Evolutionary conservation across 345 rosid species (phyloP), one percentile per base, ranked within the genome.

Genomic region (Populus tremula): DNA sequence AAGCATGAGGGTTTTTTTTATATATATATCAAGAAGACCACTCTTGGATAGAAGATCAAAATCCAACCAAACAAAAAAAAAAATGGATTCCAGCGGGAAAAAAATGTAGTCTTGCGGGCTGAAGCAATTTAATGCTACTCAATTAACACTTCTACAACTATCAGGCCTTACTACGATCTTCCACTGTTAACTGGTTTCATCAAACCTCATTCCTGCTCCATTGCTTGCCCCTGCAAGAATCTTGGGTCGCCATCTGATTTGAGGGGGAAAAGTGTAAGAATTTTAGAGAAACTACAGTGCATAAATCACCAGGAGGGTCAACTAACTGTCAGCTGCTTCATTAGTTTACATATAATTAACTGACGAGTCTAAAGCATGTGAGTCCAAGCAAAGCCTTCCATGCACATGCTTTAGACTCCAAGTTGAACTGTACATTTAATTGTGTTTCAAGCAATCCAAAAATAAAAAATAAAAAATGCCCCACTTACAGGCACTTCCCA

Each of bases 201-300:
- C 67, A 17, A 13, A 67, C 9, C 70, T 76, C 79, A 69, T 54
- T 59, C 73, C 8, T 7, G 69, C 21, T 69, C 79, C 69, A 76
- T 59, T 11, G 79, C 74, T 69, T 59, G 59, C 61, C 68, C 73
- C 8, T 69, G 79, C 33, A 76, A 54, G 79, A 56, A 76, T 49
- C 43, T 59, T 36, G 61, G 79, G 29, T 69, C 50, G 18, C 71
- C 79, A 41, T 63, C 79, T 76, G 69, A 56, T 76, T 39, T 39
- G 43, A 2, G 14, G 10, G 23, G 45, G 7, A 21, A 35, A 53
- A 38, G 18, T 7, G 14, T 9, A 56, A 18, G 21, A 2, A 10
- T 25, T 38, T 36, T n/a, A 21, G n/a, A 36, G 65, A 36, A 43
- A 73, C 5, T 25, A 39, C 21, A 14, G 35, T 11, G 29, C 61